Percentiles rank a stretch among this genome's conserved stretches.
phyloP scores from a whole-genome alignment of 495 filamentous ascomycete genomes.

The Viridothelium virens region DNA sequence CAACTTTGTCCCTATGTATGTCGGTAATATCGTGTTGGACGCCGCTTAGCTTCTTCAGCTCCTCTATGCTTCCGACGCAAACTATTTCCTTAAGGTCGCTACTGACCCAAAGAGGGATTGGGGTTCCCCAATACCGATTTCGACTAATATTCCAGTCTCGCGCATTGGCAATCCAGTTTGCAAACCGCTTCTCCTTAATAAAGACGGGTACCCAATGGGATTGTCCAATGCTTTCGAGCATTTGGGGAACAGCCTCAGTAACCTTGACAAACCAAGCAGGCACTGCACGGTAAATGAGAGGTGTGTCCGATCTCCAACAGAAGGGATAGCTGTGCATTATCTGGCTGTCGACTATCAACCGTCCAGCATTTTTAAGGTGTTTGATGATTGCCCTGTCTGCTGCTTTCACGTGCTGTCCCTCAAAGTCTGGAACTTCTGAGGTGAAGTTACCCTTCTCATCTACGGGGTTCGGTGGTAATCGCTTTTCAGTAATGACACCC shows the following conservation, averaged over 20 bases:
- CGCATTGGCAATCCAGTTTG: constrained; percentile 81
- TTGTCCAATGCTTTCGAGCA: constrained; percentile 80
- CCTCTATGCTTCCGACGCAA: constrained; percentile 76
- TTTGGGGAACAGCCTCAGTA: constrained; percentile 72
- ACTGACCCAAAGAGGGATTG: constrained; percentile 86
- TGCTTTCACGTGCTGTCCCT: constrained; percentile 83
- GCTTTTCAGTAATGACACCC: constrained; percentile 69
- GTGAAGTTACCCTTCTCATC: constrained; percentile 78
- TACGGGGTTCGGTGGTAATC: constrained; percentile 82
- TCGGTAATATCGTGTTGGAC: constrained; percentile 80
- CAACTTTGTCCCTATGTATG: constrained; percentile 89
- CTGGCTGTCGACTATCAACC: constrained; percentile 80
- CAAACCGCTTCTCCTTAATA: constrained; percentile 87
- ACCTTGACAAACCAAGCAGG: constrained; percentile 95
- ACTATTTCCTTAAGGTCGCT: constrained; percentile 80
- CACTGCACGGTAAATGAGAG: constrained; percentile 88
- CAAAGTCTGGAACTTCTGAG: constrained; percentile 71
- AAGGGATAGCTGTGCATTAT: constrained; percentile 91
- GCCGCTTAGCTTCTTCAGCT: constrained; percentile 81
- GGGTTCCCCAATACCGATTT: constrained; percentile 96
- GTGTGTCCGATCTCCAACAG: constrained; percentile 93
- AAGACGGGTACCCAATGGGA: constrained; percentile 92
- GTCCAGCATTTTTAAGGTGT: constrained; percentile 69
- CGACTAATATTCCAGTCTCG: constrained; percentile 95
- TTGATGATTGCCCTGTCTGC: constrained; percentile 96